Evolutionary conservation across 345 rosid genomes (phyloP), one percentile per base, ranked within the genome.

Genomic region (Corymbia maculata): DNA sequence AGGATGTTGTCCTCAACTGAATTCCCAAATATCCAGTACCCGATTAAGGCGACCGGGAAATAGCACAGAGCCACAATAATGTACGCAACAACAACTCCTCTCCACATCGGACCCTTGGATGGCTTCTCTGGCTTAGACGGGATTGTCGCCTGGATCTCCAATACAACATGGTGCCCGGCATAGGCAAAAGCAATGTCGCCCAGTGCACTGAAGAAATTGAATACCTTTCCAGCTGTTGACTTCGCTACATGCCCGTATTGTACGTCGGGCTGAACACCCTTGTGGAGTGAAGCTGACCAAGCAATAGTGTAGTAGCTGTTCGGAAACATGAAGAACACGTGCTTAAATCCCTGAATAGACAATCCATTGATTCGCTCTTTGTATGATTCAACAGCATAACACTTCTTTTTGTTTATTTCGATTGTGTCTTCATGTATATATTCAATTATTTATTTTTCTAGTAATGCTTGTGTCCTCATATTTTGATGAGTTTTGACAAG

Each of bases 131-230:
- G 96, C 13, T 95, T 91, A n/a, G 98, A 96, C 3, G 96, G 97
- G 79, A 96, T 96, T 4, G 97, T 96, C 86, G 97, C 97, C 91
- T 96, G 97, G 90, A 96, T 96, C 88, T 96, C 97, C 89, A 96
- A 45, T 47, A 92, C 98, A 51, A 96, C 97, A 84, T 95, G 94
- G 89, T 96, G 98, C 4, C 97, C 98, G 0, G 95, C 97, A 68
- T 96, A 95, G 53, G 98, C 97, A 88, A 94, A 96, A 80, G 97
- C 97, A 30, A 96, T 94, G 4, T 93, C 93, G 1, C 98, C 97
- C 87, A 96, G 88, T 9, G 94, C 97, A 44, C 91, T 89, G 84
- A 96, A 94, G 93, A 96, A 96, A 90, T 92, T 90, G 52, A 96
- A 95, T 12, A 94, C 91, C 7, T 88, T 89, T 90, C 94, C 97